Conservation (phyloP, 2,329 filamentous ascomycete genomes). For the Botrytis elliptica region DNA sequence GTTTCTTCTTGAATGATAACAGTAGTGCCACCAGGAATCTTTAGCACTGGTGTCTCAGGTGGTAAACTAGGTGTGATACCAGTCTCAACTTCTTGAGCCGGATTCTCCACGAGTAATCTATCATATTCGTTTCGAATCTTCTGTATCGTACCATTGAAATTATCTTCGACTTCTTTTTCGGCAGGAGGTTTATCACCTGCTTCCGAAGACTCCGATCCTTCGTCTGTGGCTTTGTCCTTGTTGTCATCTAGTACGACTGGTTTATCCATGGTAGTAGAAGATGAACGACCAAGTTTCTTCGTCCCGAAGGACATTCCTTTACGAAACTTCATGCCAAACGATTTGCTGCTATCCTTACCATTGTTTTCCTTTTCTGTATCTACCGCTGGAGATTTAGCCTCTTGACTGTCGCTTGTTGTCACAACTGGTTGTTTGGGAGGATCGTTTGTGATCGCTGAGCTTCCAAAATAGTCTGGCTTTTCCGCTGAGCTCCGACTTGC, state of each 20-base stretch:
- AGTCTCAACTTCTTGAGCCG: constrained; percentile 56
- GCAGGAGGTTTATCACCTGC: constrained; percentile 58
- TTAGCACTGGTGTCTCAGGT: constrained; percentile 73
- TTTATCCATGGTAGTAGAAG: constrained; percentile 68
- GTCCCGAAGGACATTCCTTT: constrained; percentile 69
- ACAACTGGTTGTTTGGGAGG: constrained; percentile 47
- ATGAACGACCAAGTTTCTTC: constrained; percentile 77
- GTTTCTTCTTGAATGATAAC: constrained; percentile 70
- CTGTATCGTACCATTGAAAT: constrained; percentile 69
- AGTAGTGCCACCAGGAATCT: constrained; percentile 65
- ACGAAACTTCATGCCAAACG: constrained; percentile 83
- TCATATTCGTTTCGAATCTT: constrained; percentile 73
- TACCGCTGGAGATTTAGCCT: constrained; percentile 46
- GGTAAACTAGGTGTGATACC: constrained; percentile 67
- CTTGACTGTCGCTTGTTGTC: constrained; percentile 45
- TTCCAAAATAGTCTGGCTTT: constrained; percentile 73
- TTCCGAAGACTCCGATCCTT: constrained; percentile 56
- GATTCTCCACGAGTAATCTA: constrained; percentile 57
- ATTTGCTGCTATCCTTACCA: constrained; percentile 57
- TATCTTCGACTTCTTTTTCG: constrained; percentile 74
- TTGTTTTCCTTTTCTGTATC: constrained; percentile 56
- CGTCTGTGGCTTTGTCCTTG: constrained; percentile 73
- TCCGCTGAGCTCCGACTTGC: constrained; percentile 62
- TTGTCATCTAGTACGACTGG: constrained; percentile 75
- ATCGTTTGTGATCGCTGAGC: constrained; percentile 50